phyloP scores from a whole-genome alignment of 2,329 filamentous ascomycete species.

The Calycina herbarum region DNA sequence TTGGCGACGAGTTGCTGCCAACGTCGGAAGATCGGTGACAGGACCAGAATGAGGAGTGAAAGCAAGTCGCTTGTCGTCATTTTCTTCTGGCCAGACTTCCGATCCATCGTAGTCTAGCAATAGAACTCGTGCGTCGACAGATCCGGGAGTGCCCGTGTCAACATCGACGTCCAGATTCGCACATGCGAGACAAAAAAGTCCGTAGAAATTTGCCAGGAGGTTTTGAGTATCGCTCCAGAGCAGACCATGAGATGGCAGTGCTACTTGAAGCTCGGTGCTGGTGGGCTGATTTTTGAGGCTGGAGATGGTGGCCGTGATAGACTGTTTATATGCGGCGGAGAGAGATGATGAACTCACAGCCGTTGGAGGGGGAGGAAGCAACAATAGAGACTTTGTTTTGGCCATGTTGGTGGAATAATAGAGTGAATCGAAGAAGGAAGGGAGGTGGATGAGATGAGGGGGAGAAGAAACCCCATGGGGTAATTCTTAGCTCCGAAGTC shows the following conservation, averaged over 20 bases:
- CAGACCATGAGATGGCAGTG: conserved; percentile 57
- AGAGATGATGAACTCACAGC: conserved; percentile 53
- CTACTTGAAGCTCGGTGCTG: conserved; percentile 44
- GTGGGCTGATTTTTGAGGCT: conserved; percentile 44
- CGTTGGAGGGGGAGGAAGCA: conserved; percentile 63
- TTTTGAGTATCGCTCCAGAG: conserved; percentile 69
- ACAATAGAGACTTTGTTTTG: conserved; percentile 50
- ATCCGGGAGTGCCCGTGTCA: conserved; percentile 64
- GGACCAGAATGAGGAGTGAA: conserved; percentile 38
- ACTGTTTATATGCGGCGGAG: conserved; percentile 59
- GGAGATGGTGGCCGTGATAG: conserved; percentile 55
- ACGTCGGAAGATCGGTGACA: conserved; percentile 48
- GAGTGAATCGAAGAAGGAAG: background rate
- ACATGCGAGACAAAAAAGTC: conserved; percentile 72
- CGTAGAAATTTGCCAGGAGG: conserved; percentile 77
- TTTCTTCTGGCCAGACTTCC: conserved; percentile 36
- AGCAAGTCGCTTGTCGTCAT: conserved; percentile 45
- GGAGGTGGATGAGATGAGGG: background rate
- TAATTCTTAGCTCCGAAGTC: background rate
- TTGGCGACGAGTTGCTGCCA: conserved; percentile 53
- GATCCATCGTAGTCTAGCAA: conserved; percentile 62
- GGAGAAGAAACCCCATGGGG: background rate
- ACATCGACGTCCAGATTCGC: conserved; percentile 55
- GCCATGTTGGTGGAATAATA: conserved; percentile 5
- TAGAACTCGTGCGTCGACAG: conserved; percentile 74